phyloP scores from a whole-genome alignment of 345 rosid species.

The Camelina hispida region DNA sequence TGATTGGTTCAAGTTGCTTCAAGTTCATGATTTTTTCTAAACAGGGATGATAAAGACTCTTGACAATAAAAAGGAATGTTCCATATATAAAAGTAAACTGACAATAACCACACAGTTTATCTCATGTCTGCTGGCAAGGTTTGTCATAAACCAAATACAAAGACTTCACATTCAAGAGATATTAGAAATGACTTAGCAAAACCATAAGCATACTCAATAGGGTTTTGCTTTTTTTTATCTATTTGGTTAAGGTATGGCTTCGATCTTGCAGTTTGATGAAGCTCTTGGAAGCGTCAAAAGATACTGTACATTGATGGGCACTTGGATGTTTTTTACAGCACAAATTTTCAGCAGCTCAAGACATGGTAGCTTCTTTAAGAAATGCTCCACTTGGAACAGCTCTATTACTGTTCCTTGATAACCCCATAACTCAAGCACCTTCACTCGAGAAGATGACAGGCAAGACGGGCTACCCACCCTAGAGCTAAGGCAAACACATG shows the following conservation, averaged over 20 bases:
- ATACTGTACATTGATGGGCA: background rate
- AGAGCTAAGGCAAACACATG: background rate
- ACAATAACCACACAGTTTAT: background rate
- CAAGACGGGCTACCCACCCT: background rate
- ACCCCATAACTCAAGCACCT: background rate
- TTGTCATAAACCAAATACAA: background rate
- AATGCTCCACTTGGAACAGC: background rate
- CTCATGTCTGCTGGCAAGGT: background rate
- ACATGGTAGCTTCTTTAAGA: constrained; percentile 10
- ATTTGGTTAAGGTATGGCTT: background rate
- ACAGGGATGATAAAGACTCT: background rate
- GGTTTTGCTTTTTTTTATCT: background rate
- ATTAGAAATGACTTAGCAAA: background rate
- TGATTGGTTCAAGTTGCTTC: background rate
- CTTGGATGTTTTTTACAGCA: background rate
- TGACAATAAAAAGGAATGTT: background rate
- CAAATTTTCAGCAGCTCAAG: constrained; percentile 13
- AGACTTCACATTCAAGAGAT: background rate
- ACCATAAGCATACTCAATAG: background rate
- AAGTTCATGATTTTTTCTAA: background rate
- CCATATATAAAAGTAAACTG: background rate
- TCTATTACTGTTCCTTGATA: background rate
- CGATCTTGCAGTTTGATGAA: background rate
- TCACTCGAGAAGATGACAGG: constrained; percentile 19
- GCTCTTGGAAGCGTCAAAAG: constrained; percentile 13